Percentiles rank a stretch among this genome's conserved stretches.
phyloP scores from a whole-genome alignment of 179 eudicot species.

The Beta corolliflora region DNA sequence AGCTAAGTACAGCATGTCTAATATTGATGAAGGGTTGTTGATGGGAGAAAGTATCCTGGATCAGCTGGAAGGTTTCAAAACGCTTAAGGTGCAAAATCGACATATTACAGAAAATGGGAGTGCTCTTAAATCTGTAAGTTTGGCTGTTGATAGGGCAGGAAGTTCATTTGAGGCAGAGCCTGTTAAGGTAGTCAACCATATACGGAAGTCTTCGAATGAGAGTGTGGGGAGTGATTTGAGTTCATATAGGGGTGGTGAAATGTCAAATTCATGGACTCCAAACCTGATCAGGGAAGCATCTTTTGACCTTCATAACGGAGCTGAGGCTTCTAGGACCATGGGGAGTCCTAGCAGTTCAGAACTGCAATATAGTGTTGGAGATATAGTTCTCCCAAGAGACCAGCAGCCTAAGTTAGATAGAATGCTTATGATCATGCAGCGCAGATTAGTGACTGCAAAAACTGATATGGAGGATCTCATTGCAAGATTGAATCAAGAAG shows the following conservation, averaged over 20 bases:
- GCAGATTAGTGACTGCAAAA: constrained; percentile 75
- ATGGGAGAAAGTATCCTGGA: constrained; percentile 81
- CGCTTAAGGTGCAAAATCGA: constrained; percentile 40
- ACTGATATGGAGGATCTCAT: constrained; percentile 93
- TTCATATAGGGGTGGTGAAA: constrained; percentile 54
- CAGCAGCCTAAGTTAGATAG: constrained; percentile 71
- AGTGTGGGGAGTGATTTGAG: constrained; percentile 64
- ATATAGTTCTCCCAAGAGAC: constrained; percentile 65
- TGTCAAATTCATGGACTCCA: constrained; percentile 43
- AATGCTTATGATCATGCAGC: constrained; percentile 69
- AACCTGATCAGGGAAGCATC: constrained; percentile 42
- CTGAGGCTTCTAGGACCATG: constrained; percentile 44
- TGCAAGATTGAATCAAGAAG: constrained; percentile 81
- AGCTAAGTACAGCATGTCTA: constrained; percentile 62
- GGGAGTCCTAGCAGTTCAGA: constrained; percentile 44
- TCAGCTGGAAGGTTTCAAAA: constrained; percentile 67
- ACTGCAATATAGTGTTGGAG: constrained; percentile 40
- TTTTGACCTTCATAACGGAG: constrained; percentile 36
- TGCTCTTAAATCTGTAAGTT: constrained; percentile 37
- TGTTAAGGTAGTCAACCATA: constrained; percentile 36
- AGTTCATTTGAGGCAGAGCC: constrained; percentile 42
- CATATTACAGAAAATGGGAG: constrained; percentile 49
- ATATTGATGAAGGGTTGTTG: constrained; percentile 71
- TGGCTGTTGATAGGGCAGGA: constrained; percentile 37
- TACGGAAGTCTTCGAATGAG: constrained; percentile 56